These are phyloP conservation scores for Bolboschoenus planiculmis DNA, from an alignment of 176 grass and related monocot species.

Conservation along the genomic window DNA sequence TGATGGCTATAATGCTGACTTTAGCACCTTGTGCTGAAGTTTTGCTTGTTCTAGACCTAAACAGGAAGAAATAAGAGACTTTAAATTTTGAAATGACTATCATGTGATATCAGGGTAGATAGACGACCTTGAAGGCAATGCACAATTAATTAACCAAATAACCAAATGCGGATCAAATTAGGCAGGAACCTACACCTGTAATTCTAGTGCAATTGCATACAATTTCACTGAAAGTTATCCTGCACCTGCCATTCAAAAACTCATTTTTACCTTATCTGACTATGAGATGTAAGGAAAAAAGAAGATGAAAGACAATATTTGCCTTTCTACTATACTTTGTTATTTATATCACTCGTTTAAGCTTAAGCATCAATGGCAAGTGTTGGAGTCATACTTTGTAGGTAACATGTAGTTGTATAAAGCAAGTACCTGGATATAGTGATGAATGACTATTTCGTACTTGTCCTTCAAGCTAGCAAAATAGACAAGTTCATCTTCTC, in stretches of 20 bases:
- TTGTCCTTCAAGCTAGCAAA: slow-evolving; percentile 94
- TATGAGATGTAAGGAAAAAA: neutral
- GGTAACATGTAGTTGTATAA: slow-evolving; percentile 1
- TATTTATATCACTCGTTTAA: neutral
- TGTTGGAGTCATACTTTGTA: neutral
- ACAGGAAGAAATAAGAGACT: neutral
- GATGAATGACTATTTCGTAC: slow-evolving; percentile 89
- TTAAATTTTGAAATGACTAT: neutral
- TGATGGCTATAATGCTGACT: neutral
- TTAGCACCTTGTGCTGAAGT: neutral
- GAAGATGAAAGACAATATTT: neutral
- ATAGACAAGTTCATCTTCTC: slow-evolving; percentile 85
- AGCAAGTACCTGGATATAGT: slow-evolving; percentile 79
- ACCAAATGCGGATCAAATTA: neutral
- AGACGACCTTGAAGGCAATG: neutral
- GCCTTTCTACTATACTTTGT: neutral
- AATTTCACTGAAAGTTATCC: too few relatives aligned
- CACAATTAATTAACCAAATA: neutral
- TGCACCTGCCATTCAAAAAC: neutral
- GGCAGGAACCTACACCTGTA: neutral
- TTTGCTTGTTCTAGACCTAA: neutral
- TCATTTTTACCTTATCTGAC: neutral
- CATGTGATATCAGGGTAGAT: too few relatives aligned
- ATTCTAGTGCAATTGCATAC: neutral
- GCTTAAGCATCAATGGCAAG: neutral